These are phyloP conservation scores for Lentinula guzmanii DNA, from an alignment of 768 basidiomycete species.

Conservation along the genomic window DNA sequence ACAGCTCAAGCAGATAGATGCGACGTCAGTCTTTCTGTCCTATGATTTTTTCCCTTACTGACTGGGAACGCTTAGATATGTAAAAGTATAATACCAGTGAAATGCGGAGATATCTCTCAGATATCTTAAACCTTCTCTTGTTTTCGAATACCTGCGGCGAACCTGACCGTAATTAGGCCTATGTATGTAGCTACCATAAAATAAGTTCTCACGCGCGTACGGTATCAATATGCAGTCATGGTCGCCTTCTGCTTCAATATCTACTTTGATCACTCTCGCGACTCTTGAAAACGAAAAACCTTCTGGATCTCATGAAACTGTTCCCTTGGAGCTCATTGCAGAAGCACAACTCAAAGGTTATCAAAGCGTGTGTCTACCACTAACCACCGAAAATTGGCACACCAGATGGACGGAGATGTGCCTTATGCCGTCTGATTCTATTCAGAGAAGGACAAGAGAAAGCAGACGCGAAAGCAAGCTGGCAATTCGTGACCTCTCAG, in stretches of 20 bases:
- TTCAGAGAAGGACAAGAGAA: constrained; percentile 21
- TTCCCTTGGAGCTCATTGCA: constrained; percentile 43
- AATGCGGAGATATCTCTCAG: background rate
- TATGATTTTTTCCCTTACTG: background rate
- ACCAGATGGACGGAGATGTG: constrained; percentile 89
- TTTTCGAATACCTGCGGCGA: too few species aligned
- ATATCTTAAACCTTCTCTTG: background rate
- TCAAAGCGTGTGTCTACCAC: constrained; percentile 70
- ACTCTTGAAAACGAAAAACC: constrained; percentile 31
- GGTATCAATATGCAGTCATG: constrained; percentile 22
- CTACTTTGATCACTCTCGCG: constrained; percentile 31
- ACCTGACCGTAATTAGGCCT: too few species aligned
- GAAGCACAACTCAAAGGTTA: constrained; percentile 65
- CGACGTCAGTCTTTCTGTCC: constrained; percentile 59
- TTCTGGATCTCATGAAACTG: constrained; percentile 28
- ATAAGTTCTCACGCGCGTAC: background rate
- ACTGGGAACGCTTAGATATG: background rate
- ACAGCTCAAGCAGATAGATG: constrained; percentile 91
- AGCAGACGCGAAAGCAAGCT: constrained; percentile 33
- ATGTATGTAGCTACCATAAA: too few species aligned
- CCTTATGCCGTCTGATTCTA: constrained; percentile 41
- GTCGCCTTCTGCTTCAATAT: constrained; percentile 30
- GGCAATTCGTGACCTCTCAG: constrained; percentile 26
- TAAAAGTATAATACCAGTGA: background rate
- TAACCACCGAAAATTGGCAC: constrained; percentile 87